These are phyloP conservation scores for Starmerella sirachaensis DNA, from an alignment of 805 yeast genomes.

Conservation along the genomic window DNA sequence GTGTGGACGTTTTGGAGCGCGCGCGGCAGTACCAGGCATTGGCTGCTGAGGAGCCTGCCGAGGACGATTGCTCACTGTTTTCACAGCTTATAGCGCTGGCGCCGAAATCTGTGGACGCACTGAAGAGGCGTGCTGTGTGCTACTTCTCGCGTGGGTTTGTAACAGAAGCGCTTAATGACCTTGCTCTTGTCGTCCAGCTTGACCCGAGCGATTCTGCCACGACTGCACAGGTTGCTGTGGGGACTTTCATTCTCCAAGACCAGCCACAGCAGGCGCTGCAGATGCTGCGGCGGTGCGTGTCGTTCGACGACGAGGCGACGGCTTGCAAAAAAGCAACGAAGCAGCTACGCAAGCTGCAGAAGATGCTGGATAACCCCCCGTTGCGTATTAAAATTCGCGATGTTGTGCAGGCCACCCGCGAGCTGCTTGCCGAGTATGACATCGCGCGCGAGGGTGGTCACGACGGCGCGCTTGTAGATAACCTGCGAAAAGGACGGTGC, in stretches of 20 bases:
- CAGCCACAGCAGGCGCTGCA: constrained; percentile 42
- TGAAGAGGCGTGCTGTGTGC: constrained; percentile 28
- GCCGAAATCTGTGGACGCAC: constrained; percentile 22
- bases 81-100: constrained; percentile 21
- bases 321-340: constrained; percentile 39
- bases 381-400: constrained; percentile 12
- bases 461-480: constrained; percentile 19
- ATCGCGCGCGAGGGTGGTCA: constrained; percentile 10
- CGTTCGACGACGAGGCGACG: constrained; percentile 60
- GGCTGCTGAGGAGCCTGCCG: constrained; percentile 3
- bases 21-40: constrained; percentile 10
- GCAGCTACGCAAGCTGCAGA: constrained; percentile 23
- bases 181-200: constrained; percentile 23
- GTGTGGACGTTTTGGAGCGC: constrained; percentile 18
- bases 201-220: constrained; percentile 23
- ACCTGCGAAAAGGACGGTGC: constrained; percentile 20
- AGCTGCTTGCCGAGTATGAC: constrained; percentile 12
- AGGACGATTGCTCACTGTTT: background rate
- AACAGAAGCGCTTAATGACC: constrained; percentile 29
- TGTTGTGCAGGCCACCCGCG: constrained; percentile 6
- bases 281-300: constrained; percentile 54
- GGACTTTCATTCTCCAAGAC: constrained; percentile 36
- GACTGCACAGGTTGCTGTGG: constrained; percentile 31
- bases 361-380: constrained; percentile 20
- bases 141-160: constrained; percentile 24